Percentiles rank a stretch among this genome's conserved stretches.
Evolutionary conservation across 2,329 filamentous ascomycete species (phyloP).

Genomic region (Ophiostoma piceae): DNA sequence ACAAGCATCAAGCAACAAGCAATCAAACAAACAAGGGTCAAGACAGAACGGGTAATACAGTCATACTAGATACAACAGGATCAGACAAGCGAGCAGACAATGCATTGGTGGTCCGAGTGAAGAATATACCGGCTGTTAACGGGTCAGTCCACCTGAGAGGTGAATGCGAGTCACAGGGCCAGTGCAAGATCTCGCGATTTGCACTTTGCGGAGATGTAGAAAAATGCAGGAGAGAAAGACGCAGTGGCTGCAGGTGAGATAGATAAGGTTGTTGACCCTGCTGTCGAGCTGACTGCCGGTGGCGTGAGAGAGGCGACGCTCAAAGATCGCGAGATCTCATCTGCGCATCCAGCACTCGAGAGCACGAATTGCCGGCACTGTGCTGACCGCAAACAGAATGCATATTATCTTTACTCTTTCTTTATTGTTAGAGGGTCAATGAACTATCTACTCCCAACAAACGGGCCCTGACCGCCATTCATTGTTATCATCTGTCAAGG

Average conservation of each 20-base stretch:
- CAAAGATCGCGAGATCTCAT: neutral
- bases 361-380: neutral
- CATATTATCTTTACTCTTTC: too few relatives aligned
- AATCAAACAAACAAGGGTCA: too few relatives aligned
- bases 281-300: neutral
- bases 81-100: neutral
- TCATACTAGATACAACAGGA: too few relatives aligned
- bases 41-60: too few relatives aligned
- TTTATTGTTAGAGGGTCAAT: too few relatives aligned
- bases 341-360: neutral
- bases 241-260: neutral
- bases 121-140: neutral
- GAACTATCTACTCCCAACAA: neutral
- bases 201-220: neutral
- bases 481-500: neutral
- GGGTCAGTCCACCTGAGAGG: neutral
- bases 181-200: neutral
- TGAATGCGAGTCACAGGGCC: neutral
- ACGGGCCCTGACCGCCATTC: neutral
- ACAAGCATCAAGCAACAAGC: too few relatives aligned
- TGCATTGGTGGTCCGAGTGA: neutral
- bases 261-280: neutral
- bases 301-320: neutral
- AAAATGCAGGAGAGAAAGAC: neutral
- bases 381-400: neutral